Conservation (phyloP, 495 filamentous ascomycete species). For the Chlorociboria aeruginascens region DNA sequence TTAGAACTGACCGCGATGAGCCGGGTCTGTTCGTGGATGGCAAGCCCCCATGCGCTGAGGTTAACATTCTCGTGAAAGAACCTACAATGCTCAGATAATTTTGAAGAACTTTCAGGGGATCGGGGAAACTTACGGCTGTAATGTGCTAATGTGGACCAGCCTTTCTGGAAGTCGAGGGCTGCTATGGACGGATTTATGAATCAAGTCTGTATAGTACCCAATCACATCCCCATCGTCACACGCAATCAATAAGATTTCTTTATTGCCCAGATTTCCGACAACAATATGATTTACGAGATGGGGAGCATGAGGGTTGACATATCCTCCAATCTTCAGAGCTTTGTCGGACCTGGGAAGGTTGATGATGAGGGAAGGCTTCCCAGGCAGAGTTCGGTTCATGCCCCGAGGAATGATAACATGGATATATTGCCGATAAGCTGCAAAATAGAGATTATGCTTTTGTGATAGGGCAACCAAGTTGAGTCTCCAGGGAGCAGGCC, state of each 20-base stretch:
- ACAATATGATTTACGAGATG: conserved; percentile 73
- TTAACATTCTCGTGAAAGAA: conserved; percentile 70
- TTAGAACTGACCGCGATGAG: conserved; percentile 72
- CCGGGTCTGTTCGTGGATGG: conserved; percentile 48
- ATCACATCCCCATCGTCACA: conserved; percentile 87
- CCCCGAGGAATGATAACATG: conserved; percentile 62
- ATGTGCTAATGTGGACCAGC: neutral
- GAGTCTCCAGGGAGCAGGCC: conserved; percentile 19
- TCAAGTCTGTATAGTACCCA: conserved; percentile 54
- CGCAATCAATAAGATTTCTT: conserved; percentile 65
- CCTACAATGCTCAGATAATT: neutral
- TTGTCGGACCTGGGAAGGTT: conserved; percentile 40
- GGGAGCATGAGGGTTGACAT: conserved; percentile 40
- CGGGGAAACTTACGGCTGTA: conserved; percentile 6
- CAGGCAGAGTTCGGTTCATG: conserved; percentile 46
- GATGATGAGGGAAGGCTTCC: conserved; percentile 52
- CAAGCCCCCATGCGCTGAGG: conserved; percentile 78
- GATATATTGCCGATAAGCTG: conserved; percentile 59
- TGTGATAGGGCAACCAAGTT: conserved; percentile 40
- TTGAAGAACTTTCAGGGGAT: neutral
- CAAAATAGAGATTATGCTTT: conserved; percentile 54
- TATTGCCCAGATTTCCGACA: conserved; percentile 64
- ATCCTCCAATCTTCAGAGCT: conserved; percentile 32
- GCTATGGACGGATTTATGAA: neutral
- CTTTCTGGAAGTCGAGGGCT: neutral